These are phyloP conservation scores for Gossypium stocksii DNA, from an alignment of 345 rosid species.

Conservation along the genomic window DNA sequence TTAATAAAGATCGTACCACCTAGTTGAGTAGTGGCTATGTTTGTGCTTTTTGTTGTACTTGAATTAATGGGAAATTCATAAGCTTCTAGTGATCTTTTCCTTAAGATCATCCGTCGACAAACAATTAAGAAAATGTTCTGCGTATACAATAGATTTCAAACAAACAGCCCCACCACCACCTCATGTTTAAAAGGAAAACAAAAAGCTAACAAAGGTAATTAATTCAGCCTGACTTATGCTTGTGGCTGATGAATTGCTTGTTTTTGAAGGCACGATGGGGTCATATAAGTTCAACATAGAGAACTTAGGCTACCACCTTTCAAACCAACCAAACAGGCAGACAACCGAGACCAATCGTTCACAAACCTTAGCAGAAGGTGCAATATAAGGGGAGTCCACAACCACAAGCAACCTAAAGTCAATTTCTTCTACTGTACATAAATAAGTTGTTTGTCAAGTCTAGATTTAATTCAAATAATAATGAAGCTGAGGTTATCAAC, in stretches of 20 bases:
- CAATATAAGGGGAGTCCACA: neutral
- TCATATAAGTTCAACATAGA: neutral
- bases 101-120: neutral
- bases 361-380: neutral
- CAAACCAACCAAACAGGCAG: neutral
- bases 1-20: neutral
- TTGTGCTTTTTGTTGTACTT: neutral
- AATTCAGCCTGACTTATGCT: neutral
- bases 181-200: neutral
- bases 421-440: neutral
- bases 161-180: neutral
- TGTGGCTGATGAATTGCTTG: neutral
- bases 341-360: neutral
- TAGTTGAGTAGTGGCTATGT: too few relatives aligned
- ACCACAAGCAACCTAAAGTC: neutral
- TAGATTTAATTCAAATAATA: neutral
- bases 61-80: neutral
- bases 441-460: neutral
- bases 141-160: neutral
- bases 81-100: neutral
- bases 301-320: neutral
- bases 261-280: neutral
- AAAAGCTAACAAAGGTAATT: neutral
- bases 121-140: neutral
- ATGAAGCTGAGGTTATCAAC: slow-evolving; percentile 2